phyloP scores from a whole-genome alignment of 441 rosid genomes.

The Pelargonium myrrhifolium region DNA sequence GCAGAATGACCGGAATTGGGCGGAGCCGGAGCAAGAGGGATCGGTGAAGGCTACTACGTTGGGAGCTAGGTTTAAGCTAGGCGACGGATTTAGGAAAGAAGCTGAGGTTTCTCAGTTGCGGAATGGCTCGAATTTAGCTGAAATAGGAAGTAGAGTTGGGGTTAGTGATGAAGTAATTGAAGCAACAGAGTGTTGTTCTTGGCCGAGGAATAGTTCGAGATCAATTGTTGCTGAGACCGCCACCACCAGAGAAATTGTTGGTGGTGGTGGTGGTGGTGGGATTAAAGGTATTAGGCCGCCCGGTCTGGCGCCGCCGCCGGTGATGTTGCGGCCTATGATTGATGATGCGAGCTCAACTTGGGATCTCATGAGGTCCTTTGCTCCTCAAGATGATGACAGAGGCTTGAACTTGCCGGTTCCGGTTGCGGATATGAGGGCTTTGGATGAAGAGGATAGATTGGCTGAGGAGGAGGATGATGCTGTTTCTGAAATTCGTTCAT shows the following conservation, averaged over 20 bases:
- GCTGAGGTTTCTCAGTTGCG: slow-evolving; percentile 5
- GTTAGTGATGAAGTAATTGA: not conserved
- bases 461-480: slow-evolving; percentile 13
- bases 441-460: slow-evolving; percentile 15
- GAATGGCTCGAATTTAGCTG: not conserved
- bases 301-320: slow-evolving; percentile 21
- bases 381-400: slow-evolving; percentile 12
- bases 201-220: slow-evolving; percentile 1
- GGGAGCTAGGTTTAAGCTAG: slow-evolving; percentile 6
- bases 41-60: not conserved
- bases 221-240: not conserved
- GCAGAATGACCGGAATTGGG: slow-evolving; percentile 12
- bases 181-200: not conserved
- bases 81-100: not conserved
- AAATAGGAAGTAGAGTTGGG: not conserved
- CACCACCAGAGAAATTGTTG: not conserved
- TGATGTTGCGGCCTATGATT: slow-evolving; percentile 14
- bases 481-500: slow-evolving; percentile 4
- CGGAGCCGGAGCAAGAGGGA: slow-evolving; percentile 2
- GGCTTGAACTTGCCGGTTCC: not conserved
- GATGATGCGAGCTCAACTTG: slow-evolving; percentile 20
- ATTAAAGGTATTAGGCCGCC: slow-evolving; percentile 23
- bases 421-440: slow-evolving; percentile 8
- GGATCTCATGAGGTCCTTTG: slow-evolving; percentile 17
- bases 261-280: slow-evolving; percentile 1